Percentiles rank a stretch among this genome's conserved stretches.
These are phyloP conservation scores for Vitis hybrid DNA, from an alignment of 177 flowering plant species.

Conservation along the genomic window DNA sequence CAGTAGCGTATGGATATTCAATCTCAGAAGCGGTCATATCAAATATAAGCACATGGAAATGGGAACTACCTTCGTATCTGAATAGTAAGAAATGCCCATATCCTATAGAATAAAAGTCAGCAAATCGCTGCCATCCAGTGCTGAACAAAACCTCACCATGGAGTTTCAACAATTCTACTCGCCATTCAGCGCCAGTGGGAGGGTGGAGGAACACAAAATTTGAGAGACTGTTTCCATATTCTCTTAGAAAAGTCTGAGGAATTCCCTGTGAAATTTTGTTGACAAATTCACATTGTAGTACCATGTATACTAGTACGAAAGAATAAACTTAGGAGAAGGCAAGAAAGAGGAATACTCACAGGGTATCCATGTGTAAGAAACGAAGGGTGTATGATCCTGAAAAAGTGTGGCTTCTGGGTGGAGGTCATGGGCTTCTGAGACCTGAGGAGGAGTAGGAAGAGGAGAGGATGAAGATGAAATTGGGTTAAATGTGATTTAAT, in stretches of 20 bases:
- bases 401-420: neutral
- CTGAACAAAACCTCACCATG: conserved; percentile 13
- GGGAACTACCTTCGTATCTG: conserved; percentile 6
- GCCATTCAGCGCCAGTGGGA: conserved; percentile 10
- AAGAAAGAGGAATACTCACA: neutral
- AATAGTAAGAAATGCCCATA: conserved; percentile 13
- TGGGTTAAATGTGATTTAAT: no score
- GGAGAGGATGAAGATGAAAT: no score
- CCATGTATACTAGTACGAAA: no score
- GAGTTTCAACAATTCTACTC: neutral
- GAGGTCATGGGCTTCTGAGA: no score
- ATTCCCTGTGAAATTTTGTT: neutral
- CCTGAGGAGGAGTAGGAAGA: no score
- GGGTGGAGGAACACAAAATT: neutral
- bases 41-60: conserved; percentile 19
- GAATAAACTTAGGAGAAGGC: neutral
- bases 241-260: conserved; percentile 4
- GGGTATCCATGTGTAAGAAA: neutral
- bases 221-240: neutral
- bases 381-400: neutral
- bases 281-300: no score
- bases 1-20: conserved; percentile 5
- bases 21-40: conserved; percentile 17
- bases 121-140: conserved; percentile 15
- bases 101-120: conserved; percentile 5